Base-by-base conservation (phyloP, 2,329 filamentous ascomycete species). In the Penicillium sp. region DNA sequence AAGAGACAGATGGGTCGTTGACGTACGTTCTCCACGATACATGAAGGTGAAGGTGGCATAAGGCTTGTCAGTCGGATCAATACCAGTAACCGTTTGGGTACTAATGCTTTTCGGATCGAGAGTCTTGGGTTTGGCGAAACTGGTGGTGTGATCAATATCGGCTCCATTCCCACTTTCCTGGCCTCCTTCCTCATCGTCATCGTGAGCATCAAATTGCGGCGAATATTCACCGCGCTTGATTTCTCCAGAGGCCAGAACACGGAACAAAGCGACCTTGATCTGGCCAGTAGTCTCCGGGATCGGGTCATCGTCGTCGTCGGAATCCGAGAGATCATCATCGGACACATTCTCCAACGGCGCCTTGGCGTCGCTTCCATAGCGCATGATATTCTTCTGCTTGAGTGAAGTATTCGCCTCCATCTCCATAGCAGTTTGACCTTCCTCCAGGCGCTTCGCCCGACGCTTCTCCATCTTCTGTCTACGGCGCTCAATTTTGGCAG, bases 161-260 rank as follows among this genome's bases (percentile, higher is more conserved):
- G 86, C 90, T 58, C 90, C 85, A 27, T 82, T 81, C 14, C 81
- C 81, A 39, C 82, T 85, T 50, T 80, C 84, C 7, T 80, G 82
- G 27, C 79, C 78, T 33, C 82, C 75, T 53, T 89, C 87, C 55
- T 96, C 92, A 60, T 96, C 93, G 61, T 96, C 93, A 69, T 98
- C 95, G 68, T 98, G 91, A 3, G 93, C 93, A 73, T 96, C 93
- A 63, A 98, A 98, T 70, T 98, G 95, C 13, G 95, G 95, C 1
- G 93, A 96, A 75, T 98, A 99, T 76, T 99, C 95, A 61, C 95
- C 95, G 71, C 93, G 91, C 78, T 97, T 98, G 71, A 99, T 96
- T 74, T 98, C 95, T 14, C 95, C 95, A 7, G 92, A 96, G 2
- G 95, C 95, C 46, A 98, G 81, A 9, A 99, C 95, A 27, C 95